These are phyloP conservation scores for Lathyrus sativus DNA, from an alignment of 306 rosid genomes.

Conservation along the genomic window DNA sequence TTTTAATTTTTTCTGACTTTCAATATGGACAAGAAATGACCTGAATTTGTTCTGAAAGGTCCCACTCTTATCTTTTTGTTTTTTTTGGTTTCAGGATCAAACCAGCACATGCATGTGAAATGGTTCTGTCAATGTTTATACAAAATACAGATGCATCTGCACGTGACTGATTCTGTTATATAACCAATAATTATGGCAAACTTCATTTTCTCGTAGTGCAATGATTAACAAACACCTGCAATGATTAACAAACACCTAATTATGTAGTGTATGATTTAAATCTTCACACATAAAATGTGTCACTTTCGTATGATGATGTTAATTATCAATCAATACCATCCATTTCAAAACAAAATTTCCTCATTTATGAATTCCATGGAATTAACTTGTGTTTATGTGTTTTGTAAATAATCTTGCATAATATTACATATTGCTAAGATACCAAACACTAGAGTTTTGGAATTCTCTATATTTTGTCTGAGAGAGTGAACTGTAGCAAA, in stretches of 20 bases:
- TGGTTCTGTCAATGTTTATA: slow-evolving; percentile 1
- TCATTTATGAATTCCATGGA: too few species aligned
- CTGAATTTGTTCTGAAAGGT: too few species aligned
- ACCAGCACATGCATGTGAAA: slow-evolving; percentile 20
- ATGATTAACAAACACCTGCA: slow-evolving; percentile 31
- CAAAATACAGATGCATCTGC: slow-evolving; percentile 5
- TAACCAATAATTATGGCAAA: too few species aligned
- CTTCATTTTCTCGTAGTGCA: slow-evolving; percentile 3
- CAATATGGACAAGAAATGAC: too few species aligned
- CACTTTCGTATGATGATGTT: background rate
- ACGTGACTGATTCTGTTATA: slow-evolving; percentile 28
- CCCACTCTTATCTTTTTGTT: too few species aligned
- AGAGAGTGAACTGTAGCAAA: slow-evolving; percentile 29
- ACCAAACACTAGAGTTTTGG: too few species aligned
- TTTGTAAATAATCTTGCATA: background rate
- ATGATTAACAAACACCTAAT: slow-evolving; percentile 32
- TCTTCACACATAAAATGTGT: slow-evolving; percentile 3
- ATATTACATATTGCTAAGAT: background rate
- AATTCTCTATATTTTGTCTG: slow-evolving; percentile 20
- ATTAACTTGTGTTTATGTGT: background rate
- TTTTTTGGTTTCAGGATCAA: background rate
- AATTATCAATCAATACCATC: background rate
- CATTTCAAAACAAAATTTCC: background rate
- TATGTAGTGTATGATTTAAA: slow-evolving; percentile 6
- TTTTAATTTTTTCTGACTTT: too few species aligned